These are phyloP conservation scores for Naganishia albida DNA, from an alignment of 1,284 basidiomycete genomes.

Conservation along the genomic window DNA sequence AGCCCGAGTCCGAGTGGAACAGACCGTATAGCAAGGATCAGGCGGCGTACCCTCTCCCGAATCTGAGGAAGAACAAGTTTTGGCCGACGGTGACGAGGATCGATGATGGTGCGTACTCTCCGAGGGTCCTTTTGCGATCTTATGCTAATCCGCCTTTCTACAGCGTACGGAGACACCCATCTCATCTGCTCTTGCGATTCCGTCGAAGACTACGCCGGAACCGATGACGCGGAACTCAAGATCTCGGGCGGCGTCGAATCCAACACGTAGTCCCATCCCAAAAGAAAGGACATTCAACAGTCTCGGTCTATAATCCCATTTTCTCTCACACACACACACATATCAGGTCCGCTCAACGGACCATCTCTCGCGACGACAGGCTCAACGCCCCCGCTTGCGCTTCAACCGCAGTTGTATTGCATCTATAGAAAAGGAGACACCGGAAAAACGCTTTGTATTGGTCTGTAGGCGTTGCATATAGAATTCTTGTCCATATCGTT, in stretches of 20 bases:
- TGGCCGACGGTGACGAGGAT: constrained; percentile 88
- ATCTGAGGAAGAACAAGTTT: constrained; percentile 81
- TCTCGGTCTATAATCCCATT: constrained; percentile 11
- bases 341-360: constrained; percentile 10
- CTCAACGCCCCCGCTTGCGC: constrained; percentile 22
- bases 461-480: constrained; percentile 1
- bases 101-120: constrained; percentile 72
- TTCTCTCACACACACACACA: not conserved
- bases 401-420: constrained; percentile 29
- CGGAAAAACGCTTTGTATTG: not conserved
- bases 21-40: constrained; percentile 82
- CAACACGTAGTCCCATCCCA: constrained; percentile 32
- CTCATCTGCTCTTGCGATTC: constrained; percentile 77
- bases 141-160: constrained; percentile 1
- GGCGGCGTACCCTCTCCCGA: constrained; percentile 79
- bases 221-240: constrained; percentile 38
- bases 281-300: constrained; percentile 19
- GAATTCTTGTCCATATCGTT: too few relatives aligned
- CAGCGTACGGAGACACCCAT: constrained; percentile 53
- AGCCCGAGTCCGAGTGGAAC: constrained; percentile 77
- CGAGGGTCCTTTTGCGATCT: constrained; percentile 6
- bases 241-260: constrained; percentile 31
- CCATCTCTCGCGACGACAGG: not conserved
- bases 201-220: constrained; percentile 68
- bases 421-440: constrained; percentile 15